Evolutionary conservation across 108 stramenopile species (phyloP), one percentile per base, ranked within the genome.

Genomic region (Aureococcus anophagefferens): DNA sequence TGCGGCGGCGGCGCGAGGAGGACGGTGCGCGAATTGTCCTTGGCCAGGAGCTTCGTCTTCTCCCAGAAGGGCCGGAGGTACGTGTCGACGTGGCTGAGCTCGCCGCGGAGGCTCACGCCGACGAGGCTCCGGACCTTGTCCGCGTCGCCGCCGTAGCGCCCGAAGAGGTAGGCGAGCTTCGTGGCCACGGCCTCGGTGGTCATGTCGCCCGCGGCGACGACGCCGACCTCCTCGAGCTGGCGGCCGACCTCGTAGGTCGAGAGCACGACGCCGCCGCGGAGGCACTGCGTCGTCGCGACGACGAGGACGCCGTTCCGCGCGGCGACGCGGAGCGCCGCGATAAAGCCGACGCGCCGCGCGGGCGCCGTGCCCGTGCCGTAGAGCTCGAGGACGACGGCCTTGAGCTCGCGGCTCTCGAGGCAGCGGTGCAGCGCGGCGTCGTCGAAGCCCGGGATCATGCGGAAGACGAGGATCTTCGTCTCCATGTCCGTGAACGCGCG

Each of bases 361-460:
- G 94, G 95, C 33, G 87, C 81, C 74, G 96, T 98, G 35, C 98
- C 96, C 4, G 96, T 96, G 36, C 98, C 98, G 72, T 96, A 97
- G 25, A 96, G 76, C 76, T 96, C 90, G 67, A 99, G 72, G 13
- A 99, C 91, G 67, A 99, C 80, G 7, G 89, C 94, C 59, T 76
- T 68, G 67, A 93, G 72, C 40, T 78, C 37, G 71, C 30, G 66
- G n/a, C 40, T 33, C 16, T 80, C 69, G 46, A 94, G 83, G 73
- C 87, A 74, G 33, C 81, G 75, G 32, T 64, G 67, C 44, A 93
- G 75, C 74, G 88, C 84, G 64, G 73, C 80, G 75, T 96, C 96
- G 70, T 90, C 89, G 75, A 96, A 98, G n/a, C 96, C 96, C 36
- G 96, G 96, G 16, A 97, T 88, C 35, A 95, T 51, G 40, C 90